These are phyloP conservation scores for Triadica sebifera DNA, from an alignment of 345 rosid species.

Conservation along the genomic window DNA sequence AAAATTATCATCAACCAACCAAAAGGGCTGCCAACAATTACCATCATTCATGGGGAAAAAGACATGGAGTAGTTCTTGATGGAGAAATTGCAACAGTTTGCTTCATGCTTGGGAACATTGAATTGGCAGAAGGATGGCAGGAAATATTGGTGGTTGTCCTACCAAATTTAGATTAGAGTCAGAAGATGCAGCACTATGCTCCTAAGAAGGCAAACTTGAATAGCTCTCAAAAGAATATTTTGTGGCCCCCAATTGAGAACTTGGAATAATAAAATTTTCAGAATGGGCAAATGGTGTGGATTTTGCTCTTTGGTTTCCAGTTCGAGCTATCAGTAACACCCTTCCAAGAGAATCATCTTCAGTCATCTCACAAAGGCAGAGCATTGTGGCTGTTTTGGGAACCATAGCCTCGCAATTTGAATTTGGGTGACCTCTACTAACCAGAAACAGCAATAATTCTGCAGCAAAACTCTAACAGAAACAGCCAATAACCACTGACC, in stretches of 20 bases:
- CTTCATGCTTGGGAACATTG: constrained; percentile 81
- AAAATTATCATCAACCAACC: constrained; percentile 77
- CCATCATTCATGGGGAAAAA: constrained; percentile 97
- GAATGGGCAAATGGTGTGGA: constrained; percentile 78
- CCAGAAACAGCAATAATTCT: no score
- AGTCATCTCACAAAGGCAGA: constrained; percentile 66
- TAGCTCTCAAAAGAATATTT: constrained; percentile 28
- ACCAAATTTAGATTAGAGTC: constrained; percentile 93
- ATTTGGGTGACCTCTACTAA: no score
- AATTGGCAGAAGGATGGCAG: constrained; percentile 98
- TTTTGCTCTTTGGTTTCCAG: constrained; percentile 84
- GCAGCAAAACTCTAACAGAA: no score
- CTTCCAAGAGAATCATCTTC: constrained; percentile 87
- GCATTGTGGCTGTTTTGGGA: constrained; percentile 89
- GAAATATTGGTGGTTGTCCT: constrained; percentile 89
- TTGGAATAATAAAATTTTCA: constrained; percentile 68
- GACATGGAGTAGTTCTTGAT: constrained; percentile 97
- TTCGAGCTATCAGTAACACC: constrained; percentile 66
- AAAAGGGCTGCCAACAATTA: constrained; percentile 97
- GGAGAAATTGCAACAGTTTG: constrained; percentile 97
- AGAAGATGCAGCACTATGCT: constrained; percentile 60
- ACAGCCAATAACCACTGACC: no score
- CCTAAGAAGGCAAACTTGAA: constrained; percentile 28
- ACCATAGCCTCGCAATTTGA: constrained; percentile 92
- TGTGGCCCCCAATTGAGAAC: constrained; percentile 45